phyloP scores from a whole-genome alignment of 148 eudicot genomes.

The Nyssa sinensis region DNA sequence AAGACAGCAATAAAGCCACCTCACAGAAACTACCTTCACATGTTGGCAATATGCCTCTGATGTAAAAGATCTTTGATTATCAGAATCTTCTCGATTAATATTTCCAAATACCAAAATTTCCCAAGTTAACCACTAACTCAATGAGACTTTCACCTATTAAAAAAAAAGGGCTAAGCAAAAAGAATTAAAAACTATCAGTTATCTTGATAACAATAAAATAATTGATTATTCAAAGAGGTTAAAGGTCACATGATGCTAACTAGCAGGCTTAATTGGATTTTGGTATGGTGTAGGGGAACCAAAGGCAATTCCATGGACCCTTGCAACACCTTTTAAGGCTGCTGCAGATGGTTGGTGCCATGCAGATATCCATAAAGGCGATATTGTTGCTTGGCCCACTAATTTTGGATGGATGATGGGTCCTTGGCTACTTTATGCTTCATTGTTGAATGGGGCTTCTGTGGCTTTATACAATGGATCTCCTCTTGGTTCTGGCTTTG shows the following conservation, averaged over 20 bases:
- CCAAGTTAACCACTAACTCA: background rate
- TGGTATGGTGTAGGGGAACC: constrained; percentile 67
- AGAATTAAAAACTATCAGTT: too few relatives aligned
- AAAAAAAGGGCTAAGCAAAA: too few relatives aligned
- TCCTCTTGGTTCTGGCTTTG: constrained; percentile 83
- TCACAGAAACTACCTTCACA: background rate
- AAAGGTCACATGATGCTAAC: background rate
- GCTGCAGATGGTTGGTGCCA: constrained; percentile 99
- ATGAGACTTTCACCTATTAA: background rate
- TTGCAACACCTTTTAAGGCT: constrained; percentile 79
- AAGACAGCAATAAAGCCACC: background rate
- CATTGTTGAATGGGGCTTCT: constrained; percentile 78
- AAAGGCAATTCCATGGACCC: constrained; percentile 98
- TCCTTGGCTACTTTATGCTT: constrained; percentile 94
- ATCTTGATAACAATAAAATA: too few relatives aligned
- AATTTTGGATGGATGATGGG: constrained; percentile 99
- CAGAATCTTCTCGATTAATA: background rate
- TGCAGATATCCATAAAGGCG: constrained; percentile 76
- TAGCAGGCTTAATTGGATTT: constrained; percentile 5
- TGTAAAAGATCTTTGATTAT: background rate
- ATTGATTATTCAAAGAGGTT: background rate
- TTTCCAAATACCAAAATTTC: background rate
- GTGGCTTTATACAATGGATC: constrained; percentile 93
- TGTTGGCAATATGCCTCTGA: background rate
- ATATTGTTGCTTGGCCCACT: constrained; percentile 94